These are phyloP conservation scores for Umbelopsis isabellina DNA, from an alignment of 192 early-diverging fungal species.

Conservation along the genomic window DNA sequence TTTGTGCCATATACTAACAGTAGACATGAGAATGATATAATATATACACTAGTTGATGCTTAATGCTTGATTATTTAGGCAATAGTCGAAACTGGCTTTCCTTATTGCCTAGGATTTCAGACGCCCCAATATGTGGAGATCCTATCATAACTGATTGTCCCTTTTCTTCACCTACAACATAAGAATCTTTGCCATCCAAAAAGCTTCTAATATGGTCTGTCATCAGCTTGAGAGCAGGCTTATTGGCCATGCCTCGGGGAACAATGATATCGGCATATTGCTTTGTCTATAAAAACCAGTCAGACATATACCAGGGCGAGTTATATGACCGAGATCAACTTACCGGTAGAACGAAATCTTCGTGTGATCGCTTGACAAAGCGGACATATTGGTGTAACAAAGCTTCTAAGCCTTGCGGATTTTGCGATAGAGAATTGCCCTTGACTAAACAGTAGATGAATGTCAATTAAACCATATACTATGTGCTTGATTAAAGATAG, in stretches of 20 bases:
- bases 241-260: slow-evolving; percentile 66
- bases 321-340: background rate
- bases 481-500: background rate
- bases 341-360: slow-evolving; percentile 85
- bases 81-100: slow-evolving; percentile 1
- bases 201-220: slow-evolving; percentile 43
- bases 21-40: background rate
- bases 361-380: slow-evolving; percentile 84
- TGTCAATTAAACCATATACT: background rate
- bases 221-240: slow-evolving; percentile 66
- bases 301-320: background rate
- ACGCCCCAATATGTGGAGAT: background rate
- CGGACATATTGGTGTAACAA: slow-evolving; percentile 73
- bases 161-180: background rate
- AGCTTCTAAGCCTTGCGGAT: slow-evolving; percentile 46
- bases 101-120: background rate
- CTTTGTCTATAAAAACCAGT: slow-evolving; percentile 53
- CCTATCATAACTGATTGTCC: background rate
- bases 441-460: slow-evolving; percentile 20
- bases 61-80: background rate
- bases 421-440: slow-evolving; percentile 32
- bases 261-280: slow-evolving; percentile 79
- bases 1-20: no score
- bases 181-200: background rate
- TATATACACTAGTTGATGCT: background rate